Base-by-base conservation (phyloP, 306 rosid species). In the Cucurbita ficifolia region DNA sequence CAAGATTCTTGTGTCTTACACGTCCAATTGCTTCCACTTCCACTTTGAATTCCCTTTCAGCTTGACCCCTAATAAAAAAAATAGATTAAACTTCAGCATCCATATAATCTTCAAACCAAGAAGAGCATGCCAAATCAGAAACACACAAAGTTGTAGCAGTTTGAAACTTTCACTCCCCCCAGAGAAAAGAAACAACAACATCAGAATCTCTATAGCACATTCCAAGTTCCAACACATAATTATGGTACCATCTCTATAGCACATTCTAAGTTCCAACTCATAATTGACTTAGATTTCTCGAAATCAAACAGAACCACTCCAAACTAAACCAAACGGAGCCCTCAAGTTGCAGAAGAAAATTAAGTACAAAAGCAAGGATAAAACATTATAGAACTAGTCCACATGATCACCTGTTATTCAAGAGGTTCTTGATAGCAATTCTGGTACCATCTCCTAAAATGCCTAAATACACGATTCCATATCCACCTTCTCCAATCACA, bases 21-120 rank as follows among this genome's bases (percentile, higher is more conserved):
- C 99, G 96, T 56, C 97, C 99, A 79, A 95, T 95, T 29, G 69
- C 87, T 85, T 95, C 99, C 46, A 95, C 99, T 87, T 95, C 99
- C 21, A 81, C 97, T 81, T 88, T 89, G 76, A 95, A 95, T 70
- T 95, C 99, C 81, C 80, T 95, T 86, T 91, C 99, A 63, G 99
- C 99, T 81, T 95, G 99, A 81, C 99, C 99, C 85, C 97, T 95
- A 79, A 67, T 73, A 33, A 17, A 14, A 14, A 54, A 39, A 75
- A 18, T 14, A 14, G 19, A 61, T 63, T 70, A 74, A 76, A 77
- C 65, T 56, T 14, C 39, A 57, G 53, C 18, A 65, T 65, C 62
- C 8, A 74, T 22, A 75, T 51, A 77, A 10, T 56, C 76, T 76
- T 72, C 24, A 13, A 63, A 68, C 38, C 57, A 38, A 71, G 57